Evolutionary conservation across 75 land plant species (phyloP), one percentile per base, ranked within the genome.

Genomic region (Azolla pinnata): DNA sequence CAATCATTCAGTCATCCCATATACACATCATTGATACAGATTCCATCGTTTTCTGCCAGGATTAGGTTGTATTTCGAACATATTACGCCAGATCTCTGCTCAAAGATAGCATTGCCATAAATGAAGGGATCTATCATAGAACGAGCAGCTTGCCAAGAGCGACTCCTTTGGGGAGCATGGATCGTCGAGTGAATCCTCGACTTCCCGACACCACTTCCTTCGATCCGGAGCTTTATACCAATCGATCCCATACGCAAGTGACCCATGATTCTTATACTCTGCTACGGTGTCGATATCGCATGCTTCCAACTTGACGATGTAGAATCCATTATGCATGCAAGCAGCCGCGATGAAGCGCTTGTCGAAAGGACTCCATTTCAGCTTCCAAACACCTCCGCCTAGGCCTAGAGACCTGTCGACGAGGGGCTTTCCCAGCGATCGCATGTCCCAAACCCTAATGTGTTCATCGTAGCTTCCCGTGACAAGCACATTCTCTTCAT

Each of bases 271-370:
- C 17, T 66, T 63, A 34, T 86, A 95, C 21, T 71, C 77, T 56
- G 86, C 80, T 28, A 79, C 56, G 0, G 79, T 61, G 51, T 60
- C 66, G 33, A 73, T 16, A 35, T 56, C 56, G 8, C 61, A 68
- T 9, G 52, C 74, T 9, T 56, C 44, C n/a, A 73, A 65, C 21
- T 62, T 65, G 0, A 81, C 85, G 64, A 95, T 45, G 21, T 77
- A 71, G 69, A 95, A 89, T 1, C 99, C 99, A 78, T 86, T 83
- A 53, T 95, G 99, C 99, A 95, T 95, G 49, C 99, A 95, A n/a
- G 99, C 99, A 32, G 96, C 83, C 44, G 86, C 60, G 31, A 86
- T 65, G 0, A 83, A 26, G 31, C 65, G 79, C 29, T 68, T 51
- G 8, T 75, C 59, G 38, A 4, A 20, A 0, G 96, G 96, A 75